Base-by-base conservation (phyloP, 2,329 filamentous ascomycete genomes). In the Dactylellina sp. region DNA sequence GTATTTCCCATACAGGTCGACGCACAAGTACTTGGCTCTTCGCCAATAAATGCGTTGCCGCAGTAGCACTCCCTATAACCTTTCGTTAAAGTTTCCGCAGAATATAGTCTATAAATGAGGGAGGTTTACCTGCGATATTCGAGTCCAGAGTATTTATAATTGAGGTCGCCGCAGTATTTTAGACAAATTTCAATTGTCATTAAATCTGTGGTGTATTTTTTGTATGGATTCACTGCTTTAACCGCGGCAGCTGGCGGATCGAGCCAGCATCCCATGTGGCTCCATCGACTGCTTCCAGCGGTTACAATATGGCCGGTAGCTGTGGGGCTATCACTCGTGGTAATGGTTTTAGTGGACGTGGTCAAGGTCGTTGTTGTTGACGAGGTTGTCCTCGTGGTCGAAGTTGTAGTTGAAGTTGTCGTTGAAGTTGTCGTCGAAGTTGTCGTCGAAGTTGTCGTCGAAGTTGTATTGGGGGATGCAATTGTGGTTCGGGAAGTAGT, bases 361-460 rank as follows among this genome's bases (percentile, higher is more conserved):
- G 25, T 25, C n/a, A 22, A 24, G 5, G 64, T 52, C 1, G 66
- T 70, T 18, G 32, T 77, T 1, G 57, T 50, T 24, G 71, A 62
- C 11, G 74, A 52, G 2, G 71, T 72, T 25, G 68, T 71, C 7
- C 62, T 47, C 12, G 35, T 75, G 59, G 71, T 20, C 66, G 70
- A 56, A 18, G 60, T 59, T 35, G 61, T 75, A 37, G 39, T 60
- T 28, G 35, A 56, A 1, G 6, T 57, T 50, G 47, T 46, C 44
- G 74, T 37, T 64, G 75, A 37, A 55, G 76, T 63, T 25, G 56
- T 71, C 12, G 57, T 63, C 5, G 61, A 71, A 18, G 35, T 72
- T 47, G 28, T 66, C 28, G 55, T 61, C 24, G 75, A 24, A 16
- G 53, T 24, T 16, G 50, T 52, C 9, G 52, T 22, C 14, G 39